Evolutionary conservation across 1,139 yeast genomes (phyloP).

Genomic region (Magnusiomyces tetraspermus): DNA sequence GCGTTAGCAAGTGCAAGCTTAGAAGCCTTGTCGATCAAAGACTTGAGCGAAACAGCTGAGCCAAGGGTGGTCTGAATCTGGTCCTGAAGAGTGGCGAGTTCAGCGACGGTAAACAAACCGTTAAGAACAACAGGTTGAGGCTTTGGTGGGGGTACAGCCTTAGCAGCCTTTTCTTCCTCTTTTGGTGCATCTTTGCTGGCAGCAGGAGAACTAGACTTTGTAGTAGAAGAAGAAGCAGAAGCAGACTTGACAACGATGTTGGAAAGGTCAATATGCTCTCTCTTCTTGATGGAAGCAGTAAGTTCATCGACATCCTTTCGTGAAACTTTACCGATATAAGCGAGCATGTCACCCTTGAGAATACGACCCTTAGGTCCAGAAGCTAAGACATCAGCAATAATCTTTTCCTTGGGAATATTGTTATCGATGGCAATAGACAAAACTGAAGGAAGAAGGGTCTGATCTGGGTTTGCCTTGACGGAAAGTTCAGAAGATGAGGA

Average conservation of each 20-base stretch:
- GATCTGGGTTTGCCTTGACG: constrained; percentile 48
- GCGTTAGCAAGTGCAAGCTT: constrained; percentile 32
- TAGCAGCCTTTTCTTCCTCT: constrained; percentile 11
- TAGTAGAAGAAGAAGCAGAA: constrained; percentile 16
- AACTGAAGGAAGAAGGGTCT: constrained; percentile 75
- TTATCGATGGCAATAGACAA: constrained; percentile 52
- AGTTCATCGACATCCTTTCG: constrained; percentile 44
- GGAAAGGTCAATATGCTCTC: constrained; percentile 65
- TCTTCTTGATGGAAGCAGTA: constrained; percentile 47
- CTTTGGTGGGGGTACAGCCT: constrained; percentile 11
- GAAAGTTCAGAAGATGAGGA: neutral
- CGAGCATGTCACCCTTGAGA: constrained; percentile 83
- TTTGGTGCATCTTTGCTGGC: constrained; percentile 6
- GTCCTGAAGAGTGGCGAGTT: constrained; percentile 18
- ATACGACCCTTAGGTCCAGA: constrained; percentile 86
- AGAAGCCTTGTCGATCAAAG: constrained; percentile 35
- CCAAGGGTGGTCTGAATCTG: constrained; percentile 29
- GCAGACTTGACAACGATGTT: constrained; percentile 48
- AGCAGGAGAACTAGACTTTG: constrained; percentile 6
- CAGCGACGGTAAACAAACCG: constrained; percentile 17
- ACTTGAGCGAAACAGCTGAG: constrained; percentile 25
- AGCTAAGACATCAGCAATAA: constrained; percentile 61
- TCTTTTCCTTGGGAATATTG: constrained; percentile 57
- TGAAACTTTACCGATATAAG: constrained; percentile 65
- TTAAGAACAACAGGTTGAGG: constrained; percentile 14